Base-by-base conservation (phyloP, 2,329 filamentous ascomycete species). In the Trichoderma sp. region DNA sequence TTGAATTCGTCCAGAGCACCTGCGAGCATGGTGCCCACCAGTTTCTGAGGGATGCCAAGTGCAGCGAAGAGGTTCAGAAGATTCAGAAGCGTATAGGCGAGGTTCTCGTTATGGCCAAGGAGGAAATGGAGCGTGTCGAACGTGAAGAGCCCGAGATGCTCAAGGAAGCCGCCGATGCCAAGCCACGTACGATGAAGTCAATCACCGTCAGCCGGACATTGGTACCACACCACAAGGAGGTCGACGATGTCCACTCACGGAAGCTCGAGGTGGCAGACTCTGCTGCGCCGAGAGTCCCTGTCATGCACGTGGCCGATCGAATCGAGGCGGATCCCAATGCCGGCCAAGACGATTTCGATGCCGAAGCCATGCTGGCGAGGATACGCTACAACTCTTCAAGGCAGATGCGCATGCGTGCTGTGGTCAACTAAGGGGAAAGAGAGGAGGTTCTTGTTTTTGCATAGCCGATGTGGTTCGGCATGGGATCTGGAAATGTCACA, bases 1-100 rank as follows among this genome's bases (percentile, higher is more conserved):
- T 98, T 30, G 94, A 97, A 78, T 88, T 89, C 74, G 92, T 93
- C 6, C 94, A 97, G 79, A 87, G 87, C 70, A 88, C 94, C 76
- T 97, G 93, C 79, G 95, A 98, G 82, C 90, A 91, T 68, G 95
- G 92, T 3, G 95, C 95, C 0, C 94, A 97, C 78, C 93, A 97
- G 77, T 94, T 96, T 73, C 85, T 98, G n/a, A 90, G 95, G 28
- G 92, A 94, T 68, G 95, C 94, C 12, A 92, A 96, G 77, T 97
- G 95, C 81, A 87, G 85, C n/a, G 87, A 89, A 20, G 93, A 97
- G 80, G 87, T 97, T 50, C 84, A 85, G 30, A 91, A 89, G 61
- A 91, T 95, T 68, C 88, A 90, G 77, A 84, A 86, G 71, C 88
- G 89, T 17, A 87, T 97, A 57, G 82, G 82, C 9, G 86, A 91